Base-by-base conservation (phyloP, 1,284 basidiomycete species). In the Cutaneotrichosporon cavernicola region DNA sequence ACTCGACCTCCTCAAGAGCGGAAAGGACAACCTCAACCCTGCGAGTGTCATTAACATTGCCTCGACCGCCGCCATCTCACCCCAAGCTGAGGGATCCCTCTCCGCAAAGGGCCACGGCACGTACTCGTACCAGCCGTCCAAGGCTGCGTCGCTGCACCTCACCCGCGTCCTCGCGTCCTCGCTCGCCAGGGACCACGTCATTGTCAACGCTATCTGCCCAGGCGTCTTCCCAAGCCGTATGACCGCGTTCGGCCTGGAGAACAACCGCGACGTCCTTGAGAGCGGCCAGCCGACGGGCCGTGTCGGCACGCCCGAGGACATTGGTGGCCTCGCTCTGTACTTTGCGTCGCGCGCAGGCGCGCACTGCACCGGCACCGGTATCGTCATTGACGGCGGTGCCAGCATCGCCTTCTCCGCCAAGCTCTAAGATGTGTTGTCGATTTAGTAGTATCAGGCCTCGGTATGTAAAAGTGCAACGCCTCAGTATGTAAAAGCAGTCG, bases 181-280 rank as follows among this genome's bases (percentile, higher is more conserved):
- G 21, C 66, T 72, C 36, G 70, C 72, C 55, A 67, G 67, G 61
- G 67, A 74, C 63, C 70, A 72, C 55, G 69, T 77, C 59, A 70
- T 69, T 18, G 76, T 77, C 53, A 76, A 77, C 66, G 65, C 67
- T 50, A 66, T 74, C 56, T 65, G 60, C 50, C 72, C 73, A n/a
- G 76, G 76, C 9, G 68, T 77, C 52, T 77, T 76, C 70, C 73
- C 72, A 0, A 65, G 64, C 1, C 72, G 71, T 38, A 77, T 77
- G 76, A 76, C 76, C 18, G 65, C 65, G 5, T 65, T 68, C 52
- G 65, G 71, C 43, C 61, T 72, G 40, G 66, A 69, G 58, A 62
- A 64, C 55, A 62, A 65, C 36, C 65, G 67, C 58, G 69, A 73
- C 49, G 31, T 57, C 14, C 66, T 68, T 59, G 62, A 62, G 56